Percentiles rank a stretch among this genome's conserved stretches.
Evolutionary conservation across 1,284 basidiomycete genomes (phyloP).

Genomic region (Ustilago lituana): DNA sequence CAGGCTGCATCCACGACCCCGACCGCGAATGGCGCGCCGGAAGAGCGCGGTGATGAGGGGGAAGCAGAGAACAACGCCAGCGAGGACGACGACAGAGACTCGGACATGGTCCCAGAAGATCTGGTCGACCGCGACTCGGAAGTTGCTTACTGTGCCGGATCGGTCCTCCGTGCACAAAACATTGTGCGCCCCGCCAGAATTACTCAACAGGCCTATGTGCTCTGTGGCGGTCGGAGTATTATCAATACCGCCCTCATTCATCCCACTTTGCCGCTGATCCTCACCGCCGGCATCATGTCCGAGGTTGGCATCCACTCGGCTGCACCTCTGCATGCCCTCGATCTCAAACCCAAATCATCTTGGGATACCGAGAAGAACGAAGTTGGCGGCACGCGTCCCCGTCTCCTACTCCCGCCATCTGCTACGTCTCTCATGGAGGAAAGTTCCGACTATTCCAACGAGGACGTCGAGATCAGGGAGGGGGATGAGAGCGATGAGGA

Average conservation of each 20-base stretch:
- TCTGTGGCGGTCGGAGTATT: constrained; percentile 32
- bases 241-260: constrained; percentile 39
- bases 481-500: constrained; percentile 4
- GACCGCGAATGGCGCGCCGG: no score
- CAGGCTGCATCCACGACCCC: background rate
- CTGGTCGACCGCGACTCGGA: constrained; percentile 20
- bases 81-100: constrained; percentile 4
- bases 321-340: no score
- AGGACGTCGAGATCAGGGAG: no score
- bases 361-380: background rate
- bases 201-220: constrained; percentile 11
- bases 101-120: constrained; percentile 5
- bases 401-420: constrained; percentile 5
- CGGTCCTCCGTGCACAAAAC: constrained; percentile 7
- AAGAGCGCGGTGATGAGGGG: no score
- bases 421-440: background rate
- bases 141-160: constrained; percentile 19
- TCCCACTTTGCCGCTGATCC: constrained; percentile 26
- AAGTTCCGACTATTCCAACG: background rate
- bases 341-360: no score
- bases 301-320: constrained; percentile 29
- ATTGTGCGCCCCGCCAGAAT: constrained; percentile 33
- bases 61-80: background rate
- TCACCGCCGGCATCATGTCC: constrained; percentile 25
- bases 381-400: constrained; percentile 13